phyloP scores from a whole-genome alignment of 78 protist species.

The Monocercomonoides exilis region DNA sequence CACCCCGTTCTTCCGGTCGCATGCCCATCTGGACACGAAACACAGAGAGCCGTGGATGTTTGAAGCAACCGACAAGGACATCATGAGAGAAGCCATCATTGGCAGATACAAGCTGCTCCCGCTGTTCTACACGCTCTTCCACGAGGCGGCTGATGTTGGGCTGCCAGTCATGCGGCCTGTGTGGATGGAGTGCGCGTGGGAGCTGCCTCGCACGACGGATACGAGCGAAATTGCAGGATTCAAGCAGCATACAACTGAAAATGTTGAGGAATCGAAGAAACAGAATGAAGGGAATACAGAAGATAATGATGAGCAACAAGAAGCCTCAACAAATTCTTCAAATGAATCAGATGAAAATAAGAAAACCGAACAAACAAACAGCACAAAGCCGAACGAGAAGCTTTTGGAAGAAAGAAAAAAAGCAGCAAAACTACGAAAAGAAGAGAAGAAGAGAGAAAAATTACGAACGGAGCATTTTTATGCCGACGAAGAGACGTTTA shows the following conservation, averaged over 20 bases:
- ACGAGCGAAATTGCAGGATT: background rate
- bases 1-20: slow-evolving; percentile 96
- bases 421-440: too few species aligned
- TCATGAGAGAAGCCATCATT: slow-evolving; percentile 49
- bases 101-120: slow-evolving; percentile 81
- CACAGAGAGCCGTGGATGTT: slow-evolving; percentile 93
- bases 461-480: slow-evolving; percentile 29
- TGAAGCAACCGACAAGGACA: slow-evolving; percentile 47
- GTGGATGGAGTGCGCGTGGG: background rate
- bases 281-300: too few species aligned
- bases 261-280: too few species aligned
- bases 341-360: background rate
- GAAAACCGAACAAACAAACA: background rate
- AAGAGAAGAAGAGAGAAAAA: slow-evolving; percentile 60
- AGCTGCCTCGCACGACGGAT: background rate
- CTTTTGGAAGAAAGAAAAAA: background rate
- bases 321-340: background rate
- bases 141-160: slow-evolving; percentile 51
- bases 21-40: slow-evolving; percentile 85
- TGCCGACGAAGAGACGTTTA: slow-evolving; percentile 22
- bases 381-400: background rate
- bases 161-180: slow-evolving; percentile 61
- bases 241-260: too few species aligned
- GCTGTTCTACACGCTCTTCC: slow-evolving; percentile 65
- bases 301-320: background rate